Evolutionary conservation across 768 basidiomycete species (phyloP).

Genomic region (Suillus paluster): DNA sequence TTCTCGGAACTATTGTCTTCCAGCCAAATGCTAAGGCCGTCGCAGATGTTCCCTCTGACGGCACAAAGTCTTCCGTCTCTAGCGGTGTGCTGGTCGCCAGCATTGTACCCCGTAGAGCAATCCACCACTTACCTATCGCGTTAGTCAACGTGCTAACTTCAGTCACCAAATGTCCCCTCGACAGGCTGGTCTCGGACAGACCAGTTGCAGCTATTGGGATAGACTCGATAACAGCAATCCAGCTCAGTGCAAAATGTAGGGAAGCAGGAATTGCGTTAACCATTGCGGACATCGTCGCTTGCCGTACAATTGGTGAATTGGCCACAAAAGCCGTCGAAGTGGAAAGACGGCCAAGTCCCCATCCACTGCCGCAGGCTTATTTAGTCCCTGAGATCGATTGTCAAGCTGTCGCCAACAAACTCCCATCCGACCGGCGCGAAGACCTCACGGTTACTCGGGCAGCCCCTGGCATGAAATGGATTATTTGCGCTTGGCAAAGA

Average conservation of each 20-base stretch:
- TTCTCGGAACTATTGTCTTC: constrained; percentile 25
- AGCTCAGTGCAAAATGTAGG: constrained; percentile 44
- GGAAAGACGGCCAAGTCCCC: background rate
- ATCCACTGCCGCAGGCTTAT: background rate
- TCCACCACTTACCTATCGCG: constrained; percentile 14
- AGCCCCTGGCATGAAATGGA: constrained; percentile 41
- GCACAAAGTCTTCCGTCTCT: background rate
- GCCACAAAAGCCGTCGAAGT: constrained; percentile 14
- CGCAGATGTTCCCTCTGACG: background rate
- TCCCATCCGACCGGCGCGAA: constrained; percentile 17
- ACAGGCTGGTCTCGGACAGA: constrained; percentile 37
- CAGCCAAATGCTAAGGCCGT: constrained; percentile 20
- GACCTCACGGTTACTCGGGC: constrained; percentile 24
- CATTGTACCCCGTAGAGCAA: background rate
- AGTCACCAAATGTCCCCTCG: constrained; percentile 30
- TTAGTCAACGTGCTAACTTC: constrained; percentile 17
- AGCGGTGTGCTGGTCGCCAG: background rate
- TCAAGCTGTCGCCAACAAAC: constrained; percentile 16
- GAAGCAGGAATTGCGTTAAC: constrained; percentile 37
- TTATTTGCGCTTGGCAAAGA: constrained; percentile 48
- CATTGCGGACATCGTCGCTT: constrained; percentile 46
- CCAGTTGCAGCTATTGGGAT: constrained; percentile 47
- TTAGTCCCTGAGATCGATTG: constrained; percentile 18
- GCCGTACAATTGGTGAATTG: constrained; percentile 40
- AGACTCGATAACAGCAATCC: constrained; percentile 56